Evolutionary conservation across 495 filamentous ascomycete species (phyloP).

Genomic region (Ramalina peruviana): DNA sequence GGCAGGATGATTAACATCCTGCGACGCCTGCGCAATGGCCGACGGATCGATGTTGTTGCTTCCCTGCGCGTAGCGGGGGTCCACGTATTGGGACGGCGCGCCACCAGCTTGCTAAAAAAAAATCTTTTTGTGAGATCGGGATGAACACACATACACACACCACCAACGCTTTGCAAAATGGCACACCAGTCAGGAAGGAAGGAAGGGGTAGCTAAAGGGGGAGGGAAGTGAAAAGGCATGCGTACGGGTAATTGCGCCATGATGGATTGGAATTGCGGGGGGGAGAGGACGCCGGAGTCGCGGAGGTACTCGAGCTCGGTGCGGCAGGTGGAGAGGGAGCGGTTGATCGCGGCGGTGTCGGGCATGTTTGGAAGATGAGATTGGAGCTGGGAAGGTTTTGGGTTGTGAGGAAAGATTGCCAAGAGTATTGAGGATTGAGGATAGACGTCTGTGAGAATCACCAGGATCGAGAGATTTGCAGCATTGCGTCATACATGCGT

Average conservation of each 20-base stretch:
- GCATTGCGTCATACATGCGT: too few species aligned
- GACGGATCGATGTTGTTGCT: slow-evolving; percentile 10
- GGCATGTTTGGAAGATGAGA: slow-evolving; percentile 10
- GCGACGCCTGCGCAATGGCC: slow-evolving; percentile 17
- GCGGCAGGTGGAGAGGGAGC: slow-evolving; percentile 22
- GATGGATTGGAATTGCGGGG: slow-evolving; percentile 19
- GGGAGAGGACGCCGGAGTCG: slow-evolving; percentile 15
- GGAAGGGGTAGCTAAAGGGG: too few species aligned
- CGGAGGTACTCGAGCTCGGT: slow-evolving; percentile 25
- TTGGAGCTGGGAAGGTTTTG: background rate
- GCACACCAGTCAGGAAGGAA: too few species aligned
- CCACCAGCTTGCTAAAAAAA: slow-evolving; percentile 15
- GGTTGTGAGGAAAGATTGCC: background rate
- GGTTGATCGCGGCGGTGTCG: slow-evolving; percentile 19
- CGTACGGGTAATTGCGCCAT: slow-evolving; percentile 22
- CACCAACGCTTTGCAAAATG: too few species aligned
- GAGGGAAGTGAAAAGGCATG: background rate
- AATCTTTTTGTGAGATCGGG: background rate
- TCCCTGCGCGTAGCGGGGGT: slow-evolving; percentile 15
- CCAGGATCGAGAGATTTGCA: too few species aligned
- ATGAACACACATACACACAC: too few species aligned
- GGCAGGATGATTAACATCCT: slow-evolving; percentile 20
- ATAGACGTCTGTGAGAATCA: too few species aligned
- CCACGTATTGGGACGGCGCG: slow-evolving; percentile 15
- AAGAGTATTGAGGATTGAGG: too few species aligned